Evolutionary conservation across 345 rosid genomes (phyloP), one percentile per base, ranked within the genome.

Genomic region (Anacardium occidentale): DNA sequence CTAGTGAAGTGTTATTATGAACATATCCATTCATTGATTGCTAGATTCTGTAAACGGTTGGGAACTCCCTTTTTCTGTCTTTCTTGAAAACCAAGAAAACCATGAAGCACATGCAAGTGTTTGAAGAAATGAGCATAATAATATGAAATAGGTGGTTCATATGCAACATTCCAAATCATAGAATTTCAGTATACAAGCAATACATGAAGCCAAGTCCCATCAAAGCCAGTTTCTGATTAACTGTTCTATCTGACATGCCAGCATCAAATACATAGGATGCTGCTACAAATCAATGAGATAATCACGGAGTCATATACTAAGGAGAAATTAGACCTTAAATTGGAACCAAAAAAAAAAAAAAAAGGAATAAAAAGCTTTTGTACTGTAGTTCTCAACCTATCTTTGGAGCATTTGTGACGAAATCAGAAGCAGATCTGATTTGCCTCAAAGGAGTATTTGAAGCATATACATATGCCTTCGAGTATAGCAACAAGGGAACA

Each of bases 401-500:
- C 55, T 71, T 56, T 72, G 68, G 65, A 62, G 47, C 68, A 47
- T 50, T 58, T 72, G 78, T 32, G 47, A 62, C 52, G 18, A 20
- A 78, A 65, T 61, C 69, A 73, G 74, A 74, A 78, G 75, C 70
- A 79, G 22, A 64, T 70, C 40, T 78, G 74, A 67, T 72, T 54
- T 75, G 69, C 44, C 24, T 47, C 64, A 69, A 54, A 77, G 65
- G 53, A 26, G 57, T 64, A 74, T 54, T 14, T 72, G 81, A 71
- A 77, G 75, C 86, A 83, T 75, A 69, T 73, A 79, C 79, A 74
- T 81, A 79, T 75, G 73, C 55, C 50, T 58, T 75, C n/a, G 58
- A 0, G 32, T 29, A 37, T 65, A 64, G 26, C 24, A 69, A 71
- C 37, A 20, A 37, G 74, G 53, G 47, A 61, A 68, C 26, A 74